These are phyloP conservation scores for Paradendryphiella salina DNA, from an alignment of 2,329 filamentous ascomycete species.

Conservation along the genomic window DNA sequence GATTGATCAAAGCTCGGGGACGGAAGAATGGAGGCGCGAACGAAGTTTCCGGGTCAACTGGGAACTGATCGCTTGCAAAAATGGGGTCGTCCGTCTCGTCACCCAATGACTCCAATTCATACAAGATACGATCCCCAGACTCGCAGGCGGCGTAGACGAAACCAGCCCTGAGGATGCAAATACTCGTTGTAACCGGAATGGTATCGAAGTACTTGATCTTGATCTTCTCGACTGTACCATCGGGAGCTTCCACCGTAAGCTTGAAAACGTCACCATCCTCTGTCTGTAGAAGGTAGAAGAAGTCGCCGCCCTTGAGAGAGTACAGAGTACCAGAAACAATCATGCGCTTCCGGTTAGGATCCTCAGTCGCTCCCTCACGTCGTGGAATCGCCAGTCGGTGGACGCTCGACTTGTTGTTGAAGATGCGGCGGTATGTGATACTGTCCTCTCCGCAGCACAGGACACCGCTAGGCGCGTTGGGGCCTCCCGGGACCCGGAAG, in stretches of 20 bases:
- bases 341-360: conserved; percentile 83
- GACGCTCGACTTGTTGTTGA: conserved; percentile 68
- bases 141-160: conserved; percentile 93
- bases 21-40: conserved; percentile 85
- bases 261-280: conserved; percentile 99
- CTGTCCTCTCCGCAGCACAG: conserved; percentile 93
- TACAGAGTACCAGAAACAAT: conserved; percentile 96
- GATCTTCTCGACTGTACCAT: conserved; percentile 65
- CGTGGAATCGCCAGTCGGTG: conserved; percentile 89
- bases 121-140: conserved; percentile 90
- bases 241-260: conserved; percentile 86
- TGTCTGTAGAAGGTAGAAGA: conserved; percentile 95
- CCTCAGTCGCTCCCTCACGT: conserved; percentile 83
- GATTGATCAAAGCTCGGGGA: conserved; percentile 75
- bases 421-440: conserved; percentile 96
- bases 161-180: conserved; percentile 93
- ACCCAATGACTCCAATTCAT: conserved; percentile 95
- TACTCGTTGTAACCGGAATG: conserved; percentile 80
- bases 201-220: conserved; percentile 99
- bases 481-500: conserved; percentile 93
- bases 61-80: conserved; percentile 80
- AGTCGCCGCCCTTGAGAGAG: conserved; percentile 84
- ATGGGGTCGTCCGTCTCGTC: conserved; percentile 91
- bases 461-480: conserved; percentile 91
- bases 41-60: conserved; percentile 70